Conservation (phyloP, 495 filamentous ascomycete genomes). For the Daldinia grandis region DNA sequence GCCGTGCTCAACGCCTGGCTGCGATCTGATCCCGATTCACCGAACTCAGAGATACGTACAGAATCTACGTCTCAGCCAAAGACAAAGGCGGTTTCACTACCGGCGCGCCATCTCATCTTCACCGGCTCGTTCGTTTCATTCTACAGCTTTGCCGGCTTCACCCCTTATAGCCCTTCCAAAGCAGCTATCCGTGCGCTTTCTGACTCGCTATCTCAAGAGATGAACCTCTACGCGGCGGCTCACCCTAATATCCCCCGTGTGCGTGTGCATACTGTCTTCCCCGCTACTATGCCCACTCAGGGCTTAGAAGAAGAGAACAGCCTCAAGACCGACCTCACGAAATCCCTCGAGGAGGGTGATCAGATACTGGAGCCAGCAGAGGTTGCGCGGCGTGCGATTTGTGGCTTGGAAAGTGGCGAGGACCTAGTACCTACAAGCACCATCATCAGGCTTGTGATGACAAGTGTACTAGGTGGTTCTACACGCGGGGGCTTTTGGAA, state of each 20-base stretch:
- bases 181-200: conserved; percentile 78
- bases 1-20: conserved; percentile 63
- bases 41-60: neutral
- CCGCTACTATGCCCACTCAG: conserved; percentile 74
- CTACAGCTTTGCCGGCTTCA: conserved; percentile 75
- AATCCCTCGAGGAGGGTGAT: conserved; percentile 78
- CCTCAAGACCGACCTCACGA: conserved; percentile 77
- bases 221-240: conserved; percentile 73
- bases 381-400: conserved; percentile 70
- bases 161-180: conserved; percentile 79
- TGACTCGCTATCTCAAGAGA: conserved; percentile 79
- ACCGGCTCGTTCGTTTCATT: conserved; percentile 78
- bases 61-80: neutral
- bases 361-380: conserved; percentile 72
- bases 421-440: conserved; percentile 27
- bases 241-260: conserved; percentile 52
- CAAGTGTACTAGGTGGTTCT: conserved; percentile 67
- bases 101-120: conserved; percentile 76
- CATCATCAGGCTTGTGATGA: conserved; percentile 62
- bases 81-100: conserved; percentile 34
- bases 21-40: neutral
- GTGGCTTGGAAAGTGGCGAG: conserved; percentile 66
- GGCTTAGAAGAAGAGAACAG: conserved; percentile 75
- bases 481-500: conserved; percentile 66
- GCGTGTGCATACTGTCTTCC: conserved; percentile 80